These are phyloP conservation scores for Trichoderma orchidacearum DNA, from an alignment of 495 filamentous ascomycete genomes.

Conservation along the genomic window DNA sequence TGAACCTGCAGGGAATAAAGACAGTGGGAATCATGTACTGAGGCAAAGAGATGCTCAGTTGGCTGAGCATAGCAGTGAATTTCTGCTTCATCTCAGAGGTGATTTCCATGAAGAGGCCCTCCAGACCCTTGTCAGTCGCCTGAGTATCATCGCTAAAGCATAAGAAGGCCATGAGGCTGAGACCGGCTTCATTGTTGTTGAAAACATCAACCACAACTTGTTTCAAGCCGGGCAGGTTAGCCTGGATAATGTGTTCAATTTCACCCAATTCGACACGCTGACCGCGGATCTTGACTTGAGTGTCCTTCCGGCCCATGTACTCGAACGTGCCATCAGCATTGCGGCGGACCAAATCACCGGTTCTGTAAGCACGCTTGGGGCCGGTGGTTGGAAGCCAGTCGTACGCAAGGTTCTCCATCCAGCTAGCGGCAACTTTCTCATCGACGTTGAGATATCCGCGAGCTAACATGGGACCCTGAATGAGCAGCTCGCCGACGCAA, in stretches of 20 bases:
- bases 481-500: conserved; percentile 30
- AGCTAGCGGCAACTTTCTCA: background rate
- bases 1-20: conserved; percentile 21
- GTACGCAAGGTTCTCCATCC: conserved; percentile 13
- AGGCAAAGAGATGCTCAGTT: conserved; percentile 18
- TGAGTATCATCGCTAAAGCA: conserved; percentile 5
- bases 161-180: conserved; percentile 23
- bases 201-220: conserved; percentile 7
- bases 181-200: conserved; percentile 10
- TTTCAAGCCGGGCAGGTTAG: conserved; percentile 2
- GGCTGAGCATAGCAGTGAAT: conserved; percentile 12
- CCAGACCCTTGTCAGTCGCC: conserved; percentile 12
- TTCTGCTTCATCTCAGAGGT: conserved; percentile 20
- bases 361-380: conserved; percentile 23
- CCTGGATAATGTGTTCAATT: conserved; percentile 8
- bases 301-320: conserved; percentile 14
- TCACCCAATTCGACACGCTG: conserved; percentile 30
- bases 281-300: conserved; percentile 26
- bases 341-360: conserved; percentile 29
- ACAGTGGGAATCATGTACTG: conserved; percentile 43
- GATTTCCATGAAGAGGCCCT: conserved; percentile 22
- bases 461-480: conserved; percentile 30
- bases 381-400: conserved; percentile 27
- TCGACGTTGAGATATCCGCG: conserved; percentile 4
- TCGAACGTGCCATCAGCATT: conserved; percentile 30